Base-by-base conservation (phyloP, 2,329 filamentous ascomycete species). In the Cyphellophora attinorum region DNA sequence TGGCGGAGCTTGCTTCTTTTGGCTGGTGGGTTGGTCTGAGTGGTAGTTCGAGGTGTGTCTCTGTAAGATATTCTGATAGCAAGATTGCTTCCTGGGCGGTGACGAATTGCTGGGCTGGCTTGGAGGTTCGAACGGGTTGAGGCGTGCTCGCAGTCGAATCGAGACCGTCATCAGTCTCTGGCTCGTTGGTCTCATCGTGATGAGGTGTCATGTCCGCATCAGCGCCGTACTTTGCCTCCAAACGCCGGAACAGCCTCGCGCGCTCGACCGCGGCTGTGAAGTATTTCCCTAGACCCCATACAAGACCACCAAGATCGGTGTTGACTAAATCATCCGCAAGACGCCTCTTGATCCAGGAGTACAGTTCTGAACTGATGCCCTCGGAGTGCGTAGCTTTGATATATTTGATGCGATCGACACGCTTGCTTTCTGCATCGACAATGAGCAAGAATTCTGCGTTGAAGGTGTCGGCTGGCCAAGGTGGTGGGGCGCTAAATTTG, bases 281-380 rank as follows among this genome's bases (percentile, higher is more conserved):
- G 33, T 44, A 49, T 31, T 38, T 33, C 6, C 47, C 48, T 8
- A 48, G 34, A 11, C 43, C 48, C 41, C 47, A 48, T 11, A 49
- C 29, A 15, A 47, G 14, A 2, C 38, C 41, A 16, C 39, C 41
- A 3, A 48, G 32, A 35, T 49, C 44, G 17, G 31, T 33, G 4
- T 29, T 27, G 27, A 48, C 40, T 3, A 49, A 35, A 18, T 37
- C 37, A 29, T 43, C 11, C 11, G 35, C 27, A 15, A 49, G 33
- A 11, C 45, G 38, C 5, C 28, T 31, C 6, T 34, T 12, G 11
- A 49, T 34, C 48, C 48, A 51, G 13, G 35, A 33, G 17, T 31
- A 35, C 18, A 48, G 37, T 28, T 40, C 43, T 10, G 17, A 19
- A 28, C 30, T 28, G 13, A 16, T 27, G 10, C 30, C 27, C 21